phyloP scores from a whole-genome alignment of 768 basidiomycete species.

The Phaeolepiota aurea region DNA sequence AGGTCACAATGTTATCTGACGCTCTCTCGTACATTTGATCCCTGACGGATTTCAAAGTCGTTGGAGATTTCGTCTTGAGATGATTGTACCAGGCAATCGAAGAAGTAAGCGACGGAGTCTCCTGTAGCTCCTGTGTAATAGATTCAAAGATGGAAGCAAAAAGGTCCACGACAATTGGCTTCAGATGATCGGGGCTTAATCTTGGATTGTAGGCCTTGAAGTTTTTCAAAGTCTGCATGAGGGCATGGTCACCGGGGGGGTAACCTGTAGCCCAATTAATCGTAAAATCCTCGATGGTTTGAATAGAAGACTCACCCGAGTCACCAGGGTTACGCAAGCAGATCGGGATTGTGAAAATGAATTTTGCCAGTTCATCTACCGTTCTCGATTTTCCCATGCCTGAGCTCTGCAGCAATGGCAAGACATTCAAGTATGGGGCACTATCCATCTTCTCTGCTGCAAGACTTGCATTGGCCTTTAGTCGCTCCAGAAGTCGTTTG shows the following conservation, averaged over 20 bases:
- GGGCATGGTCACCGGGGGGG: too few relatives aligned
- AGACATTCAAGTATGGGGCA: too few relatives aligned
- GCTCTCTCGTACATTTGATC: background rate
- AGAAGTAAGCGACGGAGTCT: background rate
- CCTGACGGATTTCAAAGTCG: background rate
- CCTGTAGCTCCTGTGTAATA: background rate
- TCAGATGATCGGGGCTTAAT: too few relatives aligned
- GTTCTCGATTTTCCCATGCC: slow-evolving; percentile 2
- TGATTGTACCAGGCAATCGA: background rate
- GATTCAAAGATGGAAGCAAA: background rate
- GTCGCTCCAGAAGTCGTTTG: too few relatives aligned
- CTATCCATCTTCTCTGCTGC: too few relatives aligned
- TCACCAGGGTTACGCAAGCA: background rate
- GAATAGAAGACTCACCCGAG: background rate
- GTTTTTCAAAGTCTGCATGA: too few relatives aligned
- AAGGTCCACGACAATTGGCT: background rate
- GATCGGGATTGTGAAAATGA: slow-evolving; percentile 1
- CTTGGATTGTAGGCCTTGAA: too few relatives aligned
- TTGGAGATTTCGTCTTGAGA: background rate
- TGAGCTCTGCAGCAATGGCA: slow-evolving; percentile 1
- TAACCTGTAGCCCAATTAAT: too few relatives aligned
- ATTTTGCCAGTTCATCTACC: background rate
- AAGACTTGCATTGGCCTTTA: too few relatives aligned
- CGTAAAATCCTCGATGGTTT: too few relatives aligned
- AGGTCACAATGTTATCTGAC: background rate